phyloP scores from a whole-genome alignment of 2,329 filamentous ascomycete species.

The Xylariaceae sp. region DNA sequence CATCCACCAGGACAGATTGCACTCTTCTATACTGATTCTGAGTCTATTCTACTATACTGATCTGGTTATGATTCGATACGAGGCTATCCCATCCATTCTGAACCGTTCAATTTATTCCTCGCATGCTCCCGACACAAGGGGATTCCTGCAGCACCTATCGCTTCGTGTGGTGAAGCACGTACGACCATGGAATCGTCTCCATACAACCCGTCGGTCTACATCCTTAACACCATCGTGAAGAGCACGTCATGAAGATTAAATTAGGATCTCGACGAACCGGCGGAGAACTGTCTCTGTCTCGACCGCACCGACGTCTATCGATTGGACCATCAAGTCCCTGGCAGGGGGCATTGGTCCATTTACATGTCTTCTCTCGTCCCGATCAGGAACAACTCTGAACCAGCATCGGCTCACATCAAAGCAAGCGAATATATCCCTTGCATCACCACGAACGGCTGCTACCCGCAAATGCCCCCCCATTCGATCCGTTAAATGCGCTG shows the following conservation, averaged over 20 bases:
- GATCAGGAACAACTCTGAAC: not conserved
- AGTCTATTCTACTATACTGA: not conserved
- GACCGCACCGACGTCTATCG: not conserved
- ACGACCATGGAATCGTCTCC: slow-evolving; percentile 5
- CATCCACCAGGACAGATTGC: not conserved
- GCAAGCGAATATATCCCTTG: slow-evolving; percentile 15
- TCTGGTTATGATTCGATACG: not conserved
- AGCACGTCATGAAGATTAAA: not conserved
- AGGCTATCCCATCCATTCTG: not conserved
- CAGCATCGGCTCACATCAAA: slow-evolving; percentile 13
- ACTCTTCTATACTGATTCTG: too few species aligned
- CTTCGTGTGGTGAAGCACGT: not conserved
- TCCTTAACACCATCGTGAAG: not conserved
- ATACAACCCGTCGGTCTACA: not conserved
- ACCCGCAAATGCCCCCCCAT: slow-evolving; percentile 2
- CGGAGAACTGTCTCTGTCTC: not conserved
- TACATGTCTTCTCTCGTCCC: not conserved
- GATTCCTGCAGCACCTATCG: slow-evolving; percentile 9
- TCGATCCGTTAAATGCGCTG: slow-evolving; percentile 14
- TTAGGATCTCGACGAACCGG: not conserved
- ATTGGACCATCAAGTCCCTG: not conserved
- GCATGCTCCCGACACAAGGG: not conserved
- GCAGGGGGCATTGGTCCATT: not conserved
- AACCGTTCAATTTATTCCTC: not conserved
- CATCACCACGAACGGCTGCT: slow-evolving; percentile 20